These are phyloP conservation scores for Stropharia rugosoannulata DNA, from an alignment of 768 basidiomycete genomes.

Conservation along the genomic window DNA sequence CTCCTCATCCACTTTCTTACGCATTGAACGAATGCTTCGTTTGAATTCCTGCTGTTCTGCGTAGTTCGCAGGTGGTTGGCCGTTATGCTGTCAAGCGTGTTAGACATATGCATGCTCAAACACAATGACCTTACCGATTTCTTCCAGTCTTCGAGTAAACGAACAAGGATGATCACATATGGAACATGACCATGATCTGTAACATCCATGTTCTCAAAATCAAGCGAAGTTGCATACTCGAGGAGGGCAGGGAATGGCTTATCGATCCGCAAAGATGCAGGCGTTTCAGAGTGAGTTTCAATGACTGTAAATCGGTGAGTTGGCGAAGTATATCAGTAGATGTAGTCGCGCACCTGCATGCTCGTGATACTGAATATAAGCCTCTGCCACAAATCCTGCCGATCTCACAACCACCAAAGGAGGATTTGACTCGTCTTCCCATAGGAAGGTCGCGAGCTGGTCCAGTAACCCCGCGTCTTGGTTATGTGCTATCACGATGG, in stretches of 20 bases:
- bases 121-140: constrained; percentile 45
- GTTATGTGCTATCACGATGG: constrained; percentile 86
- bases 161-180: constrained; percentile 86
- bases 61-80: constrained; percentile 52
- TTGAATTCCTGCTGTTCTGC: constrained; percentile 83
- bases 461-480: constrained; percentile 55
- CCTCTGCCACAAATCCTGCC: constrained; percentile 87
- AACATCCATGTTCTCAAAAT: constrained; percentile 79
- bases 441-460: constrained; percentile 63
- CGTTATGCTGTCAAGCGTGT: constrained; percentile 55
- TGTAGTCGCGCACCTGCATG: constrained; percentile 62
- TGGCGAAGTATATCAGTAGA: background rate
- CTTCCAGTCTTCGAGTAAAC: constrained; percentile 83
- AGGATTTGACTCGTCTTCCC: constrained; percentile 57
- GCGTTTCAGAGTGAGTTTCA: constrained; percentile 80
- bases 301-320: constrained; percentile 54
- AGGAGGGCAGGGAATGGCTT: constrained; percentile 83
- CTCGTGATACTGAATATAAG: constrained; percentile 87
- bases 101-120: background rate
- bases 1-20: constrained; percentile 84
- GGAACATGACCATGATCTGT: constrained; percentile 91
- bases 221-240: constrained; percentile 66
- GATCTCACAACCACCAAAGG: constrained; percentile 80
- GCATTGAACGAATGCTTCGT: constrained; percentile 55
- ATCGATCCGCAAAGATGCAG: constrained; percentile 81